Evolutionary conservation across 257 asterid genomes (phyloP).

Genomic region (Prunella vulgaris): DNA sequence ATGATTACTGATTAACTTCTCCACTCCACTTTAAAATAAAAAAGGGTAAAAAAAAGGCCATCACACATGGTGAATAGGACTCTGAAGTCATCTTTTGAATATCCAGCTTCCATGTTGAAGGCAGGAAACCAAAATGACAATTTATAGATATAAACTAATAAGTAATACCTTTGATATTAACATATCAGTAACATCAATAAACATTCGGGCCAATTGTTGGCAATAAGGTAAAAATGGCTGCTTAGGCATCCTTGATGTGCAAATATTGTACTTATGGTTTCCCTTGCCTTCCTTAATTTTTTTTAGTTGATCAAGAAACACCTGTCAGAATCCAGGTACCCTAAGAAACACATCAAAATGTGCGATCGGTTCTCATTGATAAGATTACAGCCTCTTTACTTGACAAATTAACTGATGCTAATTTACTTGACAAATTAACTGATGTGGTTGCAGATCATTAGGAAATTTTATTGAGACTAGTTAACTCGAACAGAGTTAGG

Average conservation of each 20-base stretch:
- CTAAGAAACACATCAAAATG: not conserved
- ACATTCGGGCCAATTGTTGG: not conserved
- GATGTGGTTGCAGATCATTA: not conserved
- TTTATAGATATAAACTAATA: not conserved
- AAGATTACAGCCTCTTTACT: not conserved
- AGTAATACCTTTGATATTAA: not conserved
- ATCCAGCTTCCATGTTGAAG: constrained; percentile 3
- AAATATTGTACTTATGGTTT: not conserved
- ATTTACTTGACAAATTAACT: not conserved
- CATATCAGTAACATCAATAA: not conserved
- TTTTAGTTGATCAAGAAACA: not conserved
- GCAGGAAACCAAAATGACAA: not conserved
- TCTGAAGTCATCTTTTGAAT: not conserved
- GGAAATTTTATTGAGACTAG: not conserved
- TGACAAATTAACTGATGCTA: not conserved
- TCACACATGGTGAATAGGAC: not conserved
- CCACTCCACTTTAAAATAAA: not conserved
- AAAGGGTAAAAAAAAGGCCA: not conserved
- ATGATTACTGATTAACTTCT: not conserved
- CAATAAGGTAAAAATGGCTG: not conserved
- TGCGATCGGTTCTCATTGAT: not conserved
- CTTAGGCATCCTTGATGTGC: not conserved
- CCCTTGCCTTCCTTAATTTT: too few relatives aligned
- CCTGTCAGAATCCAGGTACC: not conserved
- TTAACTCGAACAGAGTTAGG: not conserved